phyloP scores from a whole-genome alignment of 805 yeast species.

The Saccharomyces mikatae region DNA sequence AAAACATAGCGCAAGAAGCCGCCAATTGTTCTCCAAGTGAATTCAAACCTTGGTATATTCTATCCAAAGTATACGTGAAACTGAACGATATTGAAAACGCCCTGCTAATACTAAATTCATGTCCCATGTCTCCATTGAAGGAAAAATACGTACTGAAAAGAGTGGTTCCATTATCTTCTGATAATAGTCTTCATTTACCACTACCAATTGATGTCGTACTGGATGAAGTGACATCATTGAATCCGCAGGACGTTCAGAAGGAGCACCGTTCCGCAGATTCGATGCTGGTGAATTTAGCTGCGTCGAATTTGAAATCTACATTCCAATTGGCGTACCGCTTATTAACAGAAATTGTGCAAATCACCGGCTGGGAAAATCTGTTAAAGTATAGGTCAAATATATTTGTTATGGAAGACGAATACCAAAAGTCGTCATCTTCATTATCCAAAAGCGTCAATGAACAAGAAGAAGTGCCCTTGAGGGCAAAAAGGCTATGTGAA shows the following conservation, averaged over 20 bases:
- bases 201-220: conserved; percentile 66
- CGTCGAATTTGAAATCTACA: conserved; percentile 55
- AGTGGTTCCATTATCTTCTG: conserved; percentile 39
- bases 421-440: conserved; percentile 24
- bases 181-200: conserved; percentile 52
- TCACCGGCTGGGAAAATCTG: conserved; percentile 66
- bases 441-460: conserved; percentile 8
- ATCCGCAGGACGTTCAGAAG: conserved; percentile 52
- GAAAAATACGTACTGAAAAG: conserved; percentile 58
- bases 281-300: conserved; percentile 53
- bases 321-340: conserved; percentile 51
- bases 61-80: conserved; percentile 56
- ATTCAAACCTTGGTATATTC: conserved; percentile 63
- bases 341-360: conserved; percentile 55
- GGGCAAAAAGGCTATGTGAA: conserved; percentile 60
- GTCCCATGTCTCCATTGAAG: conserved; percentile 68
- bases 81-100: conserved; percentile 65
- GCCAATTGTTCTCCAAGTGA: conserved; percentile 69
- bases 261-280: conserved; percentile 65
- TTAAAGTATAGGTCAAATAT: conserved; percentile 51
- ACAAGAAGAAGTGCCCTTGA: conserved; percentile 33
- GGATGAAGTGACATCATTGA: conserved; percentile 59
- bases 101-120: conserved; percentile 61
- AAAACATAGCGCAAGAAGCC: conserved; percentile 22
- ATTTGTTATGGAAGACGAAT: conserved; percentile 64